These are phyloP conservation scores for Pseudogymnoascus sp. DNA, from an alignment of 2,329 filamentous ascomycete species.

Conservation along the genomic window DNA sequence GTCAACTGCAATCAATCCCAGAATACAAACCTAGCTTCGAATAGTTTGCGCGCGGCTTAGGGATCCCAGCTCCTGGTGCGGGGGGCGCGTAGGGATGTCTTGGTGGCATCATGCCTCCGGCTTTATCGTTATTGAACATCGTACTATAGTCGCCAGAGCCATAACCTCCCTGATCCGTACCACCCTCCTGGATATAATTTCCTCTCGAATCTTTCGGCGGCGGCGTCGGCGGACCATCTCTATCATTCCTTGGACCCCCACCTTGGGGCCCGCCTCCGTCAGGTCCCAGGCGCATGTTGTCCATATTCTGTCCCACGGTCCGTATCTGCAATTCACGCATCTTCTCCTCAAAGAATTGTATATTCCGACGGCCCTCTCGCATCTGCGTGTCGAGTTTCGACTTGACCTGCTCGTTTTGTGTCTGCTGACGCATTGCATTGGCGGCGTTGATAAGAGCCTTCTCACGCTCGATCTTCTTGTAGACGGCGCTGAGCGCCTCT, in stretches of 20 bases:
- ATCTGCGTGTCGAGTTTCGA: constrained; percentile 90
- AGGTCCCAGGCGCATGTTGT: constrained; percentile 56
- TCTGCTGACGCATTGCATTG: constrained; percentile 90
- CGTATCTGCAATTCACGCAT: constrained; percentile 82
- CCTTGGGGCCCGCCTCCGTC: constrained; percentile 33
- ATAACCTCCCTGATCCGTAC: constrained; percentile 54
- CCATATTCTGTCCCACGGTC: constrained; percentile 59
- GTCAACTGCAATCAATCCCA: constrained; percentile 11
- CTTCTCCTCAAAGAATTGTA: constrained; percentile 91
- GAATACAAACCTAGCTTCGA: constrained; percentile 76
- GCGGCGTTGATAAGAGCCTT: constrained; percentile 91
- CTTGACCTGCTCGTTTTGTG: constrained; percentile 84
- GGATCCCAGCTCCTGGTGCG: constrained; percentile 60
- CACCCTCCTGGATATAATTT: constrained; percentile 36
- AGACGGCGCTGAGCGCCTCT: constrained; percentile 67
- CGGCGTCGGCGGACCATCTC: constrained; percentile 49
- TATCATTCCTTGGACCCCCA: constrained; percentile 38
- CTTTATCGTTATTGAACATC: constrained; percentile 26
- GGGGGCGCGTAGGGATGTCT: constrained; percentile 70
- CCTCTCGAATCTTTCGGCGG: constrained; percentile 64
- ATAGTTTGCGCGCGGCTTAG: constrained; percentile 79
- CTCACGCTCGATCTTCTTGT: constrained; percentile 96
- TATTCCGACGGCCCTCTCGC: constrained; percentile 84
- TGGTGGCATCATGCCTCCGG: constrained; percentile 66
- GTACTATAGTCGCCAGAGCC: constrained; percentile 50